Conservation (phyloP, 257 asterid genomes). For the Jacaranda copaia region DNA sequence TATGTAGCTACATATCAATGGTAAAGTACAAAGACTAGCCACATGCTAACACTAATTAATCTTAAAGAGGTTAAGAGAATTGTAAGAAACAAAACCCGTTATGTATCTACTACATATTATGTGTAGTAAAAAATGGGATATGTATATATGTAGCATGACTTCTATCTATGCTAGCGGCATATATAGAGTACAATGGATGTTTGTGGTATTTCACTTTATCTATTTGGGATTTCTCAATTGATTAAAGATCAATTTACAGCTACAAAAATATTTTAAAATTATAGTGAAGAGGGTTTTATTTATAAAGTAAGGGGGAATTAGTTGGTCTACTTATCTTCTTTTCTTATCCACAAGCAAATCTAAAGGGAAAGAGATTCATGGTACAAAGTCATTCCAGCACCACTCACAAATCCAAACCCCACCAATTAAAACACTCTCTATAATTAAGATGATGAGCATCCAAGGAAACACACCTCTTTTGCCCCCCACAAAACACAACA, state of each 20-base stretch:
- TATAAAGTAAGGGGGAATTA: conserved; percentile 2
- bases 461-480: conserved; percentile 47
- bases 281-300: not conserved
- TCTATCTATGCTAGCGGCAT: too few species aligned
- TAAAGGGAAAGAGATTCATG: conserved; percentile 28
- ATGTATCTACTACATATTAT: too few species aligned
- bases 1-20: too few species aligned
- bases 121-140: too few species aligned
- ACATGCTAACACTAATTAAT: too few species aligned
- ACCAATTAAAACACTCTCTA: conserved; percentile 7
- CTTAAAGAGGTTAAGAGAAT: too few species aligned
- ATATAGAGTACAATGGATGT: too few species aligned
- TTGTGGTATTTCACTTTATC: too few species aligned
- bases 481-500: conserved; percentile 50
- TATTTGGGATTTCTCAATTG: not conserved
- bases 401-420: conserved; percentile 22
- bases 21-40: too few species aligned
- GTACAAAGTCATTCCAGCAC: conserved; percentile 39
- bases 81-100: too few species aligned
- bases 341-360: conserved; percentile 28
- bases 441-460: conserved; percentile 43
- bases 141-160: too few species aligned
- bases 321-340: not conserved
- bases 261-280: not conserved
- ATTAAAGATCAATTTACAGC: not conserved